Base-by-base conservation (phyloP, 2,329 filamentous ascomycete genomes). In the Xylariaceae sp. region DNA sequence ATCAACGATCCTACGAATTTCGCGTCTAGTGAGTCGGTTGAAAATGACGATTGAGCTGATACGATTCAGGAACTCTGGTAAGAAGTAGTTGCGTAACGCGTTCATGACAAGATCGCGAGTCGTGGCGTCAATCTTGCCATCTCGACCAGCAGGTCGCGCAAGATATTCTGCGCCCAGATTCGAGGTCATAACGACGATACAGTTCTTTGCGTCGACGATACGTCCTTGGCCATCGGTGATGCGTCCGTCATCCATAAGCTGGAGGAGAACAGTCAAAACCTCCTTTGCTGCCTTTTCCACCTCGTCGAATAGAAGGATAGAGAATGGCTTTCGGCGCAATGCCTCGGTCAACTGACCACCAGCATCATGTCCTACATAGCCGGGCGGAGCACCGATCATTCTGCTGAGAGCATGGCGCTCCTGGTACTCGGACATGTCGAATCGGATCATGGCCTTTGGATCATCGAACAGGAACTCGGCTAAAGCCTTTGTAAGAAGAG, bases 341-440 rank as follows among this genome's bases (percentile, higher is more conserved):
- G 89, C 89, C 75, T 99, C 94, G 0, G 94, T 99, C 48, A 99
- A 83, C 70, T 99, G 94, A 48, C 94, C 94, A 62, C 94, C 94
- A 31, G 94, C 85, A 66, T 99, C 94, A 69, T 99, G 93, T 14
- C 94, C 94, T 54, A 99, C 92, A 62, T 99, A 99, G 58, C 94
- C 94, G 5, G 94, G 94, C 17, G 94, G 94, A 17, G 94, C 92
- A 69, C 94, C 94, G 63, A 99, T 99, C 90, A 99, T 97, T 55
- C 94, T 86, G 69, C 90, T 96, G 13, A 99, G 82, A 1, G 93
- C 88, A 70, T 99, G 94, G 5, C 93, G 87, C 73, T 99, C 94
- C 72, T 99, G 95, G 72, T 99, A 99, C 73, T 99, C 94, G 5
- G 93, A 97, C 94, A 99, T 99, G 70, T 99, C 94, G 75, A 99